These are phyloP conservation scores for Tricholoma furcatifolium DNA, from an alignment of 768 basidiomycete species.

Conservation along the genomic window DNA sequence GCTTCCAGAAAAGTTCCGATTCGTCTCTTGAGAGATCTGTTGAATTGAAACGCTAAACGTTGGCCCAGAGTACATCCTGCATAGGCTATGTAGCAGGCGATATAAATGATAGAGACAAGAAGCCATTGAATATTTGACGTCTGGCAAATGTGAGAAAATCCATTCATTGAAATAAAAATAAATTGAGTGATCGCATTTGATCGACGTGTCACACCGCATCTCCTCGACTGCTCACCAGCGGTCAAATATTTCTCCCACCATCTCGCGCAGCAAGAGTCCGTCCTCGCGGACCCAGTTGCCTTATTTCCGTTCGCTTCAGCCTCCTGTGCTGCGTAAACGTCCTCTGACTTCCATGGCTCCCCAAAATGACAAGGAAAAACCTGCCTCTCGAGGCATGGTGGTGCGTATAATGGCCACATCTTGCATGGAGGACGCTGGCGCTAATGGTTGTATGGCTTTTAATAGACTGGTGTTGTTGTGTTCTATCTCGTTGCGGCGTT, in stretches of 20 bases:
- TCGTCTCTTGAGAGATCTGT: too few relatives aligned
- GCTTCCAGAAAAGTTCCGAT: too few relatives aligned
- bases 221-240: constrained; percentile 1
- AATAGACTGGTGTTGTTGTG: constrained; percentile 74
- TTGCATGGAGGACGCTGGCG: background rate
- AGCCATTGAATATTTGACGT: too few relatives aligned
- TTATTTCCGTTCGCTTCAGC: constrained; percentile 7
- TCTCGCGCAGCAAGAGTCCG: constrained; percentile 13
- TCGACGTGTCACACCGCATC: background rate
- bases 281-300: constrained; percentile 12
- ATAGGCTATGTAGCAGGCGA: too few relatives aligned
- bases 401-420: constrained; percentile 29
- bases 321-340: constrained; percentile 8
- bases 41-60: too few relatives aligned
- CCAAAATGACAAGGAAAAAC: constrained; percentile 28
- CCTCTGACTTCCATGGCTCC: constrained; percentile 22
- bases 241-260: constrained; percentile 6
- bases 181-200: background rate
- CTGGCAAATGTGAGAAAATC: background rate
- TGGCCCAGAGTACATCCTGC: too few relatives aligned
- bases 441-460: constrained; percentile 1
- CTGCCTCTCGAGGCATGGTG: constrained; percentile 44
- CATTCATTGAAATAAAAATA: too few relatives aligned
- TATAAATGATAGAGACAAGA: too few relatives aligned
- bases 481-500: constrained; percentile 92